Evolutionary conservation across 306 rosid species (phyloP).

Genomic region (Acmispon strigosus): DNA sequence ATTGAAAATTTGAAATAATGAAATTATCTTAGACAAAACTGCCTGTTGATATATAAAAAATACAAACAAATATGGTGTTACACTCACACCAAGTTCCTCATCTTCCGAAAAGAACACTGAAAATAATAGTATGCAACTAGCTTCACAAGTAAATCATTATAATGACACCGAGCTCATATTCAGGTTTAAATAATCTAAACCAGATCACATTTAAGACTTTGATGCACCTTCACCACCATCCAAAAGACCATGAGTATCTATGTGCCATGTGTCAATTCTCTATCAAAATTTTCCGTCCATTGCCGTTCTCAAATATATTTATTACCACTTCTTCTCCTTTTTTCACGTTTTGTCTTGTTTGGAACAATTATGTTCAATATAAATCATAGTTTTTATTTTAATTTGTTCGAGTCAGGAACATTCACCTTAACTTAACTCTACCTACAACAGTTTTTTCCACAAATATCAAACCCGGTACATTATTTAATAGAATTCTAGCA

Average conservation of each 20-base stretch:
- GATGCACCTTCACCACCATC: constrained; percentile 1
- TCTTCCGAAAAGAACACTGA: no score
- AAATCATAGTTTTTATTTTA: no score
- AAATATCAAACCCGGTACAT: no score
- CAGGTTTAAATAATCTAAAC: neutral
- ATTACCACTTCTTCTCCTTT: neutral
- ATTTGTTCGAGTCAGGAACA: no score
- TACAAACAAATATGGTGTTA: neutral
- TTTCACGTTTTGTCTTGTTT: neutral
- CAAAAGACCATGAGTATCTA: constrained; percentile 4
- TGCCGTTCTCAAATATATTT: constrained; percentile 16
- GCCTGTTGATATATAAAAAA: neutral
- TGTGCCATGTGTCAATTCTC: constrained; percentile 14
- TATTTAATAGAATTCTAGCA: no score
- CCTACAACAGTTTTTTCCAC: no score
- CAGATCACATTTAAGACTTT: neutral
- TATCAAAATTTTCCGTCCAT: neutral
- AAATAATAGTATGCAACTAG: neutral
- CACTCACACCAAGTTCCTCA: neutral
- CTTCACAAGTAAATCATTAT: neutral
- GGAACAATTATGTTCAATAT: neutral
- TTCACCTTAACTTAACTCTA: no score
- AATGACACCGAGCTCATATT: neutral
- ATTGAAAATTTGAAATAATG: neutral
- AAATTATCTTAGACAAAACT: neutral